phyloP scores from a whole-genome alignment of 768 basidiomycete genomes.

The Dendrothele bispora region DNA sequence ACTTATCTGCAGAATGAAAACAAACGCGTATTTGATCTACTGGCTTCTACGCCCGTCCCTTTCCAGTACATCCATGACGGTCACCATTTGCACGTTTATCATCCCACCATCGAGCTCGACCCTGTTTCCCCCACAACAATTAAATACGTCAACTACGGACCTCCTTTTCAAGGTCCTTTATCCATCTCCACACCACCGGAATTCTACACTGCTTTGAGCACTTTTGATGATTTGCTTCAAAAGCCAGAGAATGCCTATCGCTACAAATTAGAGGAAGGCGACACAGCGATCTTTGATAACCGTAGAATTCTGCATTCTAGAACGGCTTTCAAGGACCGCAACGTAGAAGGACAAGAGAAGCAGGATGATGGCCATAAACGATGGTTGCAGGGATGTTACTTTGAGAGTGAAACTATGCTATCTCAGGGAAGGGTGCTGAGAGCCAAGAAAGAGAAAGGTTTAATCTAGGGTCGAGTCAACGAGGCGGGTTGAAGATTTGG shows the following conservation, averaged over 20 bases:
- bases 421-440: conserved; percentile 53
- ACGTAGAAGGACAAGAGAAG: conserved; percentile 28
- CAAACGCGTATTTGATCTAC: conserved; percentile 53
- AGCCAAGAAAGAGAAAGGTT: not conserved
- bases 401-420: conserved; percentile 65
- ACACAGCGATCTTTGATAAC: conserved; percentile 91
- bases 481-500: no score
- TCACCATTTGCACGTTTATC: conserved; percentile 72
- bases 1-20: conserved; percentile 43
- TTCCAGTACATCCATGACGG: conserved; percentile 94
- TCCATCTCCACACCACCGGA: conserved; percentile 47
- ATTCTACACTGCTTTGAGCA: conserved; percentile 63
- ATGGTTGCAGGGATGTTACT: conserved; percentile 90
- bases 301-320: conserved; percentile 86
- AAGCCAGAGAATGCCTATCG: conserved; percentile 49
- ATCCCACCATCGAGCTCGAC: conserved; percentile 74
- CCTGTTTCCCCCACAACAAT: conserved; percentile 32
- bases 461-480: no score
- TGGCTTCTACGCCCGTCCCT: conserved; percentile 66
- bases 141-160: conserved; percentile 83
- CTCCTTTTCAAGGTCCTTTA: conserved; percentile 91
- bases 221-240: conserved; percentile 61
- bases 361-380: conserved; percentile 60
- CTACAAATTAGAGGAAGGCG: conserved; percentile 77
- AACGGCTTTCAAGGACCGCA: conserved; percentile 59